Evolutionary conservation across 306 rosid genomes (phyloP), one percentile per base, ranked within the genome.

Genomic region (Argentina anserina): DNA sequence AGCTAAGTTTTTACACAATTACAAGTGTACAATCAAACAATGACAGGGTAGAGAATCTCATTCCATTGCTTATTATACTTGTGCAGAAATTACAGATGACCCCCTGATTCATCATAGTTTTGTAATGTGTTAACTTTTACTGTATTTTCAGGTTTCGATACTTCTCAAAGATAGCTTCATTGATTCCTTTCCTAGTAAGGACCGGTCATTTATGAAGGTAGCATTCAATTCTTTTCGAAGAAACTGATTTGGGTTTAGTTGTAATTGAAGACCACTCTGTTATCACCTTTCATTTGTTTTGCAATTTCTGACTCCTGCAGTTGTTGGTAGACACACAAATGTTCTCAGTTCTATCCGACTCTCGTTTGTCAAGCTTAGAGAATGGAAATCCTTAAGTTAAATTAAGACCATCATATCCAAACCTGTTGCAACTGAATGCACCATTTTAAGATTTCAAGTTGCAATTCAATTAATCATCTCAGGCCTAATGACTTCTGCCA

Each of bases 121-220:
- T 74, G 80, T 77, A 73, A 47, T 50, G 67, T 59, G 40, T 74
- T 72, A 78, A 73, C 25, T 65, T 56, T 36, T 60, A 47, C 74
- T 37, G 25, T 65, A 8, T 33, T 71, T 82, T 78, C 91, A 94
- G 99, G 97, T 94, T 85, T 94, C 96, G 72, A 81, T 94, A 80
- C 99, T 94, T 83, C 93, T 94, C 63, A 94, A 91, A 80, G 99
- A 94, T 62, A 94, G 91, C 84, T 94, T 88, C 82, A 85, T 94
- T 45, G 95, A 87, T 80, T 94, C 99, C 67, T 94, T 90, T 88
- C 82, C 97, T 74, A 66, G 17, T 69, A 84, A 82, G 84, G 99
- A 94, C 81, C 91, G 78, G 73, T 87, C 93, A 61, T 94, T 91
- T 85, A 75, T 94, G 65, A 94, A 94, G 96, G 99, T 91, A 87